These are phyloP conservation scores for Aspergillus wentii DNA, from an alignment of 495 filamentous ascomycete species.

Conservation along the genomic window DNA sequence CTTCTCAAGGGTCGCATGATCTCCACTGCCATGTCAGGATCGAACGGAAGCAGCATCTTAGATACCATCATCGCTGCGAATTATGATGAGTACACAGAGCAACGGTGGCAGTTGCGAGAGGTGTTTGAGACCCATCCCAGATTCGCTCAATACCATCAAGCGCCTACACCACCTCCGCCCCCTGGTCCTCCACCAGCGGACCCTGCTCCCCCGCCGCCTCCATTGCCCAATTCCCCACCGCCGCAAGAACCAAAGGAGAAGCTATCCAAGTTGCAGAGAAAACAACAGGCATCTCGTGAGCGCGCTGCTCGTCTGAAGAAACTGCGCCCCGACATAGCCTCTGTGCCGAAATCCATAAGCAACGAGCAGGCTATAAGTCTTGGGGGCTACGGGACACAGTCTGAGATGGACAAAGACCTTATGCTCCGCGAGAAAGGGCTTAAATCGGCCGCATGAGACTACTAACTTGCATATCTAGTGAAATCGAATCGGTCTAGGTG, in stretches of 20 bases:
- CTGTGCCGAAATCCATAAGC: slow-evolving; percentile 18
- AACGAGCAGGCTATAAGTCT: slow-evolving; percentile 22
- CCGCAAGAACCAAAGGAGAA: slow-evolving; percentile 16
- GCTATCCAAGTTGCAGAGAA: slow-evolving; percentile 16
- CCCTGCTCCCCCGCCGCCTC: slow-evolving; percentile 20
- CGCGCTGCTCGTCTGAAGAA: slow-evolving; percentile 23
- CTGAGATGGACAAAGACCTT: slow-evolving; percentile 27
- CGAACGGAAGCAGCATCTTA: slow-evolving; percentile 53
- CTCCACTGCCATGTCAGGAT: slow-evolving; percentile 17
- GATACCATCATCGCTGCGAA: slow-evolving; percentile 63
- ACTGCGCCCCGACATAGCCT: slow-evolving; percentile 23
- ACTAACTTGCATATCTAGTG: too few relatives aligned
- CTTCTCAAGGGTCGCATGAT: slow-evolving; percentile 55
- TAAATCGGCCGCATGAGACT: slow-evolving; percentile 1
- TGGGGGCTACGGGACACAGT: slow-evolving; percentile 24
- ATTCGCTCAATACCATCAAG: slow-evolving; percentile 29
- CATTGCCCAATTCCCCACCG: slow-evolving; percentile 11
- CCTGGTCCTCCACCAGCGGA: slow-evolving; percentile 17
- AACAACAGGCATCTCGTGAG: slow-evolving; percentile 18
- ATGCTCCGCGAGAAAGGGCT: slow-evolving; percentile 17
- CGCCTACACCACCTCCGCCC: slow-evolving; percentile 27
- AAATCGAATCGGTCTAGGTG: not conserved
- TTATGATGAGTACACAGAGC: slow-evolving; percentile 62
- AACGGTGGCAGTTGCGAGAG: slow-evolving; percentile 48
- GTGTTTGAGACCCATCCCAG: slow-evolving; percentile 38